Percentiles rank a stretch among this genome's conserved stretches.
Conservation (phyloP, 345 rosid species). For the Limnanthes douglasii region DNA sequence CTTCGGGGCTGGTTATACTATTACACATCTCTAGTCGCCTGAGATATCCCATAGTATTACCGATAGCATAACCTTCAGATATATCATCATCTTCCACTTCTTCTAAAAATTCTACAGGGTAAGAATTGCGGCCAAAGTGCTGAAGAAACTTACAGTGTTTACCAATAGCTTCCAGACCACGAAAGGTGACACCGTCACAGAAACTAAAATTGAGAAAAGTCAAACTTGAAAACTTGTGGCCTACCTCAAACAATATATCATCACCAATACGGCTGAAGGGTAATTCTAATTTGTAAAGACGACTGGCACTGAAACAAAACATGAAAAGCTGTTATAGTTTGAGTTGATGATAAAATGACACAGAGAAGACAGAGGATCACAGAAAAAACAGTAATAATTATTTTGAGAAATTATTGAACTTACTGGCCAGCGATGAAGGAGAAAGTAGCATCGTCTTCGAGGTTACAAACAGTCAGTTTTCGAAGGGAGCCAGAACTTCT, state of each 20-base stretch:
- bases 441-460: constrained; percentile 35
- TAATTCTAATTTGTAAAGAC: constrained; percentile 48
- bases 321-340: no score
- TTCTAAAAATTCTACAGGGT: constrained; percentile 29
- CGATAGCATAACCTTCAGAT: constrained; percentile 79
- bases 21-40: constrained; percentile 67
- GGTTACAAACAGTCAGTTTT: constrained; percentile 43
- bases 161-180: constrained; percentile 57
- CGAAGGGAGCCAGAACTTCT: constrained; percentile 71
- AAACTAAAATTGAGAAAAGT: constrained; percentile 78
- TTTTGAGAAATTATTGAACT: constrained; percentile 12
- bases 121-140: constrained; percentile 63
- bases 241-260: constrained; percentile 43
- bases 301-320: constrained; percentile 53
- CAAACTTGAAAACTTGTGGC: constrained; percentile 44
- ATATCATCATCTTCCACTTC: constrained; percentile 40
- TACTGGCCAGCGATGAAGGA: constrained; percentile 69
- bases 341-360: neutral
- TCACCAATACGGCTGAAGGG: constrained; percentile 48
- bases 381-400: neutral
- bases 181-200: constrained; percentile 48
- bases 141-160: constrained; percentile 50
- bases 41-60: constrained; percentile 63
- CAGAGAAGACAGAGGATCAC: neutral
- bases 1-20: constrained; percentile 36